Evolutionary conservation across 2,329 filamentous ascomycete genomes (phyloP).

Genomic region (Calonectria naviculata): DNA sequence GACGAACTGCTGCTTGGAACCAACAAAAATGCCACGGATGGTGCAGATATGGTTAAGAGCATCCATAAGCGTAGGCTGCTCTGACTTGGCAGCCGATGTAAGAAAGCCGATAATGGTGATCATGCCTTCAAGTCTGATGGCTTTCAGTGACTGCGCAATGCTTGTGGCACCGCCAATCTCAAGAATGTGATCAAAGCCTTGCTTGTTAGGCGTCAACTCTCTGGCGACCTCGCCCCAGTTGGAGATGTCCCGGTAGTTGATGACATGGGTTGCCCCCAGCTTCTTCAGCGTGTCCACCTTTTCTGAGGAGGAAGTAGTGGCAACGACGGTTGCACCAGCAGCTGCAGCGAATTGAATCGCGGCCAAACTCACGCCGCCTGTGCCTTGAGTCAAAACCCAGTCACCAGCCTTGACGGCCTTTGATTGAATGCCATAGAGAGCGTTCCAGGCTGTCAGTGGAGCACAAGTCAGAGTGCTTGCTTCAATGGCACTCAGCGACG

Average conservation of each 20-base stretch:
- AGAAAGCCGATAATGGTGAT: conserved; percentile 40
- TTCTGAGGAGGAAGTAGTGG: conserved; percentile 62
- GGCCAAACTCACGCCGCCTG: conserved; percentile 7
- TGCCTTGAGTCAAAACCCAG: conserved; percentile 46
- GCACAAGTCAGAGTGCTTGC: conserved; percentile 65
- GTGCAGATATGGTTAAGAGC: neutral
- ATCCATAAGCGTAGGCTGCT: neutral
- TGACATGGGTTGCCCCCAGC: conserved; percentile 65
- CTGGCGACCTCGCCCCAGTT: conserved; percentile 67
- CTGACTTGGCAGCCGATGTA: neutral
- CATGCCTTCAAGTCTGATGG: conserved; percentile 50
- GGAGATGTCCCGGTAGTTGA: conserved; percentile 65
- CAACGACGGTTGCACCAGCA: conserved; percentile 66
- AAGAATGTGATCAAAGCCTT: conserved; percentile 64
- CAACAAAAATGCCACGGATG: conserved; percentile 15
- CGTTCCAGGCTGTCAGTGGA: conserved; percentile 41
- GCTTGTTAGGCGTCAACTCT: conserved; percentile 55
- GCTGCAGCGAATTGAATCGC: conserved; percentile 49
- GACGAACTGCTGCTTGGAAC: conserved; percentile 1
- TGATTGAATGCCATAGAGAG: conserved; percentile 15
- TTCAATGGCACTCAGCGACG: conserved; percentile 59
- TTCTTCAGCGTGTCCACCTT: conserved; percentile 63
- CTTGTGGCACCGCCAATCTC: conserved; percentile 67
- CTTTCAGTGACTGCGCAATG: conserved; percentile 52
- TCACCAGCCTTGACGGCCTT: conserved; percentile 49